Evolutionary conservation across 2,329 filamentous ascomycete species (phyloP).

Genomic region (Scedosporium minutisporum): DNA sequence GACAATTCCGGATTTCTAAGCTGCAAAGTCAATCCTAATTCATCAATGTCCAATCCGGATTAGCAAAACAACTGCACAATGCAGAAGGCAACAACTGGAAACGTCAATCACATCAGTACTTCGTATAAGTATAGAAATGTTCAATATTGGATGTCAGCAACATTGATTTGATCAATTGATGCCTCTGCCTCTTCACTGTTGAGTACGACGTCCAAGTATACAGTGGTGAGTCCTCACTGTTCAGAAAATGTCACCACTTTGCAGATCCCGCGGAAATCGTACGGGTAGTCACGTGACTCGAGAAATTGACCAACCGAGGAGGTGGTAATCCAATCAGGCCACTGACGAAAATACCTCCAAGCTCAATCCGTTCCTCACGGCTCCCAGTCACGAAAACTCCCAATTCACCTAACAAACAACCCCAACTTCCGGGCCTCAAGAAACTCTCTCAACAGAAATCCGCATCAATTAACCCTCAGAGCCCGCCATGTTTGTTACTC

Average conservation of each 20-base stretch:
- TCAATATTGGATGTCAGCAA: no score
- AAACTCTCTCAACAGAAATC: conserved; percentile 10
- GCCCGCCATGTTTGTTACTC: conserved; percentile 51
- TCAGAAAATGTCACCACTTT: neutral
- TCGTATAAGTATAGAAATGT: no score
- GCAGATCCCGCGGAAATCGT: neutral
- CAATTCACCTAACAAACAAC: conserved; percentile 14
- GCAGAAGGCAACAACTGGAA: no score
- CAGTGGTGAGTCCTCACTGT: no score
- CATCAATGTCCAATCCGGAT: no score
- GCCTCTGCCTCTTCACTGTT: no score
- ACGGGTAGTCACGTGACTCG: conserved; percentile 2
- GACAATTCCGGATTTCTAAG: no score
- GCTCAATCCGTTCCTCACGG: conserved; percentile 35
- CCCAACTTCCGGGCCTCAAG: conserved; percentile 12
- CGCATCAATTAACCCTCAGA: conserved; percentile 11
- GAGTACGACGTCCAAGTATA: no score
- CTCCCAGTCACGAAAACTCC: conserved; percentile 31
- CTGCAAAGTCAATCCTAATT: no score
- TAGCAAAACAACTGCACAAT: no score
- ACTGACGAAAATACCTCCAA: conserved; percentile 26
- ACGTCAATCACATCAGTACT: no score
- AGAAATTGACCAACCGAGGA: conserved; percentile 3
- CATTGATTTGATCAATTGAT: no score
- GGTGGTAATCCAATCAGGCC: conserved; percentile 10